Base-by-base conservation (phyloP, 176 grass and related monocot species). In the Avena eriantha region DNA sequence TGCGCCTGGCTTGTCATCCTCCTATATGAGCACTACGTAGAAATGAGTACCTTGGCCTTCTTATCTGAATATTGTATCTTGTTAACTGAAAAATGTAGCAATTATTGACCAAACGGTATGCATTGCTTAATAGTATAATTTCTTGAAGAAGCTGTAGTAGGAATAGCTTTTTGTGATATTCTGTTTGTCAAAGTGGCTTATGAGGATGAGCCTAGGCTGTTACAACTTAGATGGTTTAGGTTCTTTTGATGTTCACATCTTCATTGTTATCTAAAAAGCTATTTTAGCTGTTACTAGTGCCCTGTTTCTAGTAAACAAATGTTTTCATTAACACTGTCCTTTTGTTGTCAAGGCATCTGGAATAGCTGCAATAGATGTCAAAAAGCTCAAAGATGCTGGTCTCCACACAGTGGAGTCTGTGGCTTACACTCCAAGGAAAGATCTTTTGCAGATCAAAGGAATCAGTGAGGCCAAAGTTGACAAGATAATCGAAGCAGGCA, bases 381-480 rank as follows among this genome's bases (percentile, higher is more conserved):
- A 96, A 89, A 99, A 90, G 80, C 89, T 99, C 56, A 99, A 99
- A 84, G 94, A 99, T 90, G 73, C 89, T 60, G 94, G 94, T 72
- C 85, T 99, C 3, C 82, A 93, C 70, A 94, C 94, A 78, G 94
- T 94, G 13, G 94, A 99, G 83, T 88, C 92, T 69, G 94, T 99
- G 60, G 87, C 82, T 56, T 99, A 96, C 87, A 94, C 97, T 24
- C 97, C 97, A 87, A 94, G 97, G 61, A 96, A 96, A 90, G 97
- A 99, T 73, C 89, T 99, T 71, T 69, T 99, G 76, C 97, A 88
- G 79, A 99, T 99, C 18, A 99, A 99, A 96, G 94, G 94, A 68
- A 99, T 99, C 65, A 93, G 94, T 87, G 97, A 99, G 76, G 94
- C 97, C 63, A 96, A 99, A 91, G 97, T 96, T 63, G 97, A 94